Conservation (phyloP, 2,329 filamentous ascomycete species). For the Exophiala mesophila region DNA sequence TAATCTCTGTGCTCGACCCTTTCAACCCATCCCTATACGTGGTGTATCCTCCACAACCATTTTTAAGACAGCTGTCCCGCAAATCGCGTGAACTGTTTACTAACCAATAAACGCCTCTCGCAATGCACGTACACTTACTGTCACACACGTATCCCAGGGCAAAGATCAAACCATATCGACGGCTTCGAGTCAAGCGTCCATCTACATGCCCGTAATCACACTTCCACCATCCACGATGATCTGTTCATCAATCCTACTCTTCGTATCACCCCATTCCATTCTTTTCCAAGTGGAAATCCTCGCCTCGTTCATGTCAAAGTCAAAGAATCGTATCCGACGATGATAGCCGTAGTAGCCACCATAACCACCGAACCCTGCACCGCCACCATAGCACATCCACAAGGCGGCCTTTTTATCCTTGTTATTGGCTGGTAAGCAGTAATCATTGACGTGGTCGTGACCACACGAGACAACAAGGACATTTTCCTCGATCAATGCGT, state of each 20-base stretch:
- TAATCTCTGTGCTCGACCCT: no score
- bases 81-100: no score
- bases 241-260: conserved; percentile 53
- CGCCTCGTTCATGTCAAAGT: conserved; percentile 86
- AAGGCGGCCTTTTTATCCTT: conserved; percentile 59
- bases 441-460: conserved; percentile 96
- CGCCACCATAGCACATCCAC: conserved; percentile 98
- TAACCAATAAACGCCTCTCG: no score
- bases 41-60: no score
- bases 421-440: conserved; percentile 65
- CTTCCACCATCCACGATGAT: conserved; percentile 57
- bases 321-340: conserved; percentile 80
- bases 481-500: conserved; percentile 80
- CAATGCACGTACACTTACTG: no score
- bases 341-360: conserved; percentile 83
- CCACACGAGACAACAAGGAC: conserved; percentile 85
- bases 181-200: no score
- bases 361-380: conserved; percentile 88
- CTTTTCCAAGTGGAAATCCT: conserved; percentile 90
- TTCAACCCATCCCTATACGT: no score
- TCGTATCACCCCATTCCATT: conserved; percentile 61
- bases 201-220: conserved; percentile 37
- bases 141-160: no score
- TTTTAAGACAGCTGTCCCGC: no score
- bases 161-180: no score